Evolutionary conservation across 2,329 filamentous ascomycete genomes (phyloP).

Genomic region (Xylaria sp.): DNA sequence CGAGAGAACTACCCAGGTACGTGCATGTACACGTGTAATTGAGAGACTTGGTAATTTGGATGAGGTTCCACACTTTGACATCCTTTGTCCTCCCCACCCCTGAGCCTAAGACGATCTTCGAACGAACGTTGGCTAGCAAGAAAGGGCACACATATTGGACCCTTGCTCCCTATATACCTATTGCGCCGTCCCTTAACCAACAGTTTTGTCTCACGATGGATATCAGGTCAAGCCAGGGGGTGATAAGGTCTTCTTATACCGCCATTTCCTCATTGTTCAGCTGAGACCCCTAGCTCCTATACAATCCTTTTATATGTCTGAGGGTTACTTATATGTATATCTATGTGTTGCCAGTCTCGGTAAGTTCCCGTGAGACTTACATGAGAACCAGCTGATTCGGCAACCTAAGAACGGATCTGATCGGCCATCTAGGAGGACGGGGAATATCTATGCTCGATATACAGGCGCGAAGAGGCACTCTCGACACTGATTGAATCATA

Average conservation of each 20-base stretch:
- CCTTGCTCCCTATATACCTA: constrained; percentile 17
- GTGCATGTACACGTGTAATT: constrained; percentile 34
- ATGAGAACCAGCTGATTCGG: not conserved
- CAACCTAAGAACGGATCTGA: constrained; percentile 11
- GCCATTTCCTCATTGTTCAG: constrained; percentile 20
- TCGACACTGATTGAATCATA: constrained; percentile 1
- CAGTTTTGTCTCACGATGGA: constrained; percentile 10
- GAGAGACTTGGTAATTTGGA: constrained; percentile 35
- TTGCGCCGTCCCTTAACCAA: constrained; percentile 17
- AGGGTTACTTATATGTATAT: not conserved
- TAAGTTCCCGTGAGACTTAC: not conserved
- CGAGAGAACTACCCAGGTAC: constrained; percentile 13
- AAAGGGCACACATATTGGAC: constrained; percentile 24
- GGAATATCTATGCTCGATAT: constrained; percentile 4
- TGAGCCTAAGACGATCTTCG: constrained; percentile 32
- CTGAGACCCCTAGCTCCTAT: constrained; percentile 1
- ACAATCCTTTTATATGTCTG: constrained; percentile 16
- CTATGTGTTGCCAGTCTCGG: constrained; percentile 12
- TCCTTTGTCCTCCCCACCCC: constrained; percentile 37
- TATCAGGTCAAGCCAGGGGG: constrained; percentile 26
- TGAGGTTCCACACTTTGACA: constrained; percentile 37
- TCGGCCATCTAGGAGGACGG: not conserved
- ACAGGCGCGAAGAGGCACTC: constrained; percentile 1
- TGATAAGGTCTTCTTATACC: constrained; percentile 31
- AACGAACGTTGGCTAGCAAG: constrained; percentile 20